These are phyloP conservation scores for Thelephora aurantiotincta DNA, from an alignment of 768 basidiomycete species.

Conservation along the genomic window DNA sequence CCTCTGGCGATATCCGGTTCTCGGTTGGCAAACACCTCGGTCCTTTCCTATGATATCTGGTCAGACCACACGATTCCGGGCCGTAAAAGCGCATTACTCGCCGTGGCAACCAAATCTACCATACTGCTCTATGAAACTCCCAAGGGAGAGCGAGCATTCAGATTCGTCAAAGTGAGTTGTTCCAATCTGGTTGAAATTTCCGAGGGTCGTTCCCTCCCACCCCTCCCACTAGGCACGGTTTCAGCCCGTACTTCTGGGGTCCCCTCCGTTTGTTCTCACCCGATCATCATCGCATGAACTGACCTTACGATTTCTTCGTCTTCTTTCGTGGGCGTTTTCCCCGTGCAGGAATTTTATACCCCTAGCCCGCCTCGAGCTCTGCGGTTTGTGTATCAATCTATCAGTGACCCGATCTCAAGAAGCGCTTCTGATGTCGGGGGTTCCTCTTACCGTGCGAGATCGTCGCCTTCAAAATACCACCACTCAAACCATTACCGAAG, in stretches of 20 bases:
- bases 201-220: too few species aligned
- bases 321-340: neutral
- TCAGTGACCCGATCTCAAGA: slow-evolving; percentile 33
- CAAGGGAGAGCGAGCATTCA: slow-evolving; percentile 69
- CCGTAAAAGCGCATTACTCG: slow-evolving; percentile 41
- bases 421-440: slow-evolving; percentile 27
- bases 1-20: slow-evolving; percentile 56
- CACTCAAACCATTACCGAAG: slow-evolving; percentile 7
- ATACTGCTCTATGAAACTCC: slow-evolving; percentile 74
- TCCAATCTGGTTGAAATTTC: neutral
- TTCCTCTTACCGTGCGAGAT: slow-evolving; percentile 13
- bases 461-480: slow-evolving; percentile 8
- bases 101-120: slow-evolving; percentile 59
- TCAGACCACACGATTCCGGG: slow-evolving; percentile 34
- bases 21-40: slow-evolving; percentile 40
- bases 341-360: slow-evolving; percentile 68
- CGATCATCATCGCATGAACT: too few species aligned
- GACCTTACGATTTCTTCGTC: too few species aligned
- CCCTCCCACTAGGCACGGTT: too few species aligned
- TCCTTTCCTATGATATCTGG: slow-evolving; percentile 59
- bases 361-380: slow-evolving; percentile 55
- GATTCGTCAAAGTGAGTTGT: slow-evolving; percentile 56
- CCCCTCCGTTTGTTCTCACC: too few species aligned
- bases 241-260: too few species aligned
- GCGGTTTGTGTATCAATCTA: slow-evolving; percentile 56